Conservation (phyloP, 129 eudicot species). For the Mikania micrantha region DNA sequence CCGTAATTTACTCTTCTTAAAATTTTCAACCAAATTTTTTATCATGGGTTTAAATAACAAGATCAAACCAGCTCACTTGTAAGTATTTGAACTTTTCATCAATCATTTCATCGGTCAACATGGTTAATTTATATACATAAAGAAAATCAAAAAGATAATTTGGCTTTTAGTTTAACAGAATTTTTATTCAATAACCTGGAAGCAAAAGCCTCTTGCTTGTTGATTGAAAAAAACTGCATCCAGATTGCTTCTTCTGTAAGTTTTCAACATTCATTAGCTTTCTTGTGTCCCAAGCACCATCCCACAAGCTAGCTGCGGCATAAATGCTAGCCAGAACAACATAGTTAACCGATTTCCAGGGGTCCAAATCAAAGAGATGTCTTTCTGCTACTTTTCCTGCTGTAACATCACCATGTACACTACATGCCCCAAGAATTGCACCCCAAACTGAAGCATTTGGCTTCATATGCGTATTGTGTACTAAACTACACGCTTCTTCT, state of each 20-base stretch:
- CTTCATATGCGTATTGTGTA: constrained; percentile 32
- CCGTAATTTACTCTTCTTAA: no score
- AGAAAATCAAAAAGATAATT: background rate
- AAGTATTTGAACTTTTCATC: constrained; percentile 65
- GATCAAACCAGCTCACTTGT: constrained; percentile 45
- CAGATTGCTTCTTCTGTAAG: constrained; percentile 35
- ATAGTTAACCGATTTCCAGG: constrained; percentile 40
- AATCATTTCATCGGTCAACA: constrained; percentile 74
- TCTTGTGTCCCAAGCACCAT: constrained; percentile 36
- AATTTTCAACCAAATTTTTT: background rate
- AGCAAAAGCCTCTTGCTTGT: constrained; percentile 18
- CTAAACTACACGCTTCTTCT: constrained; percentile 50
- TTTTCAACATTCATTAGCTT: constrained; percentile 34
- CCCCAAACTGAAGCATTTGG: constrained; percentile 58
- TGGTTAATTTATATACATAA: constrained; percentile 48
- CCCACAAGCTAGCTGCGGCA: constrained; percentile 71
- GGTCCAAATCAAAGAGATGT: constrained; percentile 36
- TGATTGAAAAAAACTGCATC: constrained; percentile 37
- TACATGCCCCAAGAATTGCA: constrained; percentile 70
- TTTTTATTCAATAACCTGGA: constrained; percentile 2
- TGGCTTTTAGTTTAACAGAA: background rate
- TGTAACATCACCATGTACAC: constrained; percentile 38
- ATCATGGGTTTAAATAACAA: background rate
- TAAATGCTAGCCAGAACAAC: constrained; percentile 57
- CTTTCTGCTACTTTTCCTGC: constrained; percentile 53